Evolutionary conservation across 202 grass and related monocot species (phyloP).

Genomic region (Setaria viridis): DNA sequence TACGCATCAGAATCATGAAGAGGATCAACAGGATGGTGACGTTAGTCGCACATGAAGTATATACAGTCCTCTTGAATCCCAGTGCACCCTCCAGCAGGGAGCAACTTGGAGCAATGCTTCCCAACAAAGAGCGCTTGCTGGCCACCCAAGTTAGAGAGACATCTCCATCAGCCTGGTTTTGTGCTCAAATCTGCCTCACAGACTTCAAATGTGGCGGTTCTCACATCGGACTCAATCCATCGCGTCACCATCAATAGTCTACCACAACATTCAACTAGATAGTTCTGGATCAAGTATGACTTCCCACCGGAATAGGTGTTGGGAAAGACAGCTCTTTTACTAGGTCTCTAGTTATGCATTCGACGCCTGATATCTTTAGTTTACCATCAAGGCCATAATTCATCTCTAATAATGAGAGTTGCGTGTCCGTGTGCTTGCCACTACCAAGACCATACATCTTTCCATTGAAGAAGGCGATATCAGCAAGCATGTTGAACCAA

Average conservation of each 20-base stretch:
- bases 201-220: constrained; percentile 14
- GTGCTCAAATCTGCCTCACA: constrained; percentile 18
- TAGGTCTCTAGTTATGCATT: not conserved
- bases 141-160: not conserved
- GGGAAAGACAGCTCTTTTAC: too few species aligned
- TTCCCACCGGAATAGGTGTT: too few species aligned
- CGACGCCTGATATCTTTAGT: not conserved
- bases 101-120: constrained; percentile 24
- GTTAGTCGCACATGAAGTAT: constrained; percentile 30
- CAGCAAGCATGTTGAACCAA: not conserved
- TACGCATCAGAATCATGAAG: not conserved
- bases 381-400: not conserved
- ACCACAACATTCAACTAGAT: constrained; percentile 19
- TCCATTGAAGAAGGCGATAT: constrained; percentile 3
- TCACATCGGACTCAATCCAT: not conserved
- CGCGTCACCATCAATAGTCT: not conserved
- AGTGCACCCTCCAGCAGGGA: constrained; percentile 1
- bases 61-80: constrained; percentile 36
- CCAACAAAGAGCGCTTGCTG: constrained; percentile 31
- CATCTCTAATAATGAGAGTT: not conserved
- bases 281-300: not conserved
- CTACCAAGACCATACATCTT: not conserved
- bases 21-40: not conserved
- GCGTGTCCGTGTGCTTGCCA: too few species aligned
- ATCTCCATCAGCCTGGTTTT: not conserved